Evolutionary conservation across 2,329 filamentous ascomycete genomes (phyloP).

Genomic region (Neobulgaria alba): DNA sequence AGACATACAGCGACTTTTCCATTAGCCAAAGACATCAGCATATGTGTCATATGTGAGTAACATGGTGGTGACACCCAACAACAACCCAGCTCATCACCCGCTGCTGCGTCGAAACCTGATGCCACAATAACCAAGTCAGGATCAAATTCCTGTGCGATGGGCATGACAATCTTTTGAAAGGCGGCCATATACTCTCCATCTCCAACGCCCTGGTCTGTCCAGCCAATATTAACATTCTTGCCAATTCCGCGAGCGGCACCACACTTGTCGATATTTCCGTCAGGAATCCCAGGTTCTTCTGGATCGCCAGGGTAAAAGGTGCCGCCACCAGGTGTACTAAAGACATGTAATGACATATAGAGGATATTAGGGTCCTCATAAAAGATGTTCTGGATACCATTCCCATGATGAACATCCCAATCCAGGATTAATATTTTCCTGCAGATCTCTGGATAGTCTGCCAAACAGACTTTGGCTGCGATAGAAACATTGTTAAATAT

Average conservation of each 20-base stretch:
- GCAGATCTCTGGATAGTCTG: conserved; percentile 69
- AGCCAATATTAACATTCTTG: conserved; percentile 59
- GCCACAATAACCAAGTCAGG: conserved; percentile 94
- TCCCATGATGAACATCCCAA: conserved; percentile 78
- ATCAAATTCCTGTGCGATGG: conserved; percentile 85
- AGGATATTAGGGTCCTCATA: conserved; percentile 91
- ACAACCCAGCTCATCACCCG: conserved; percentile 83
- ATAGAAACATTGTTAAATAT: conserved; percentile 97
- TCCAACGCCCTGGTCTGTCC: conserved; percentile 71
- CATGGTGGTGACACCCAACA: conserved; percentile 87
- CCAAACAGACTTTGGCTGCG: conserved; percentile 79
- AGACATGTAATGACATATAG: conserved; percentile 92
- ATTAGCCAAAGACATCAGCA: conserved; percentile 90
- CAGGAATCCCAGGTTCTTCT: conserved; percentile 50
- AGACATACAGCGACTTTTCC: conserved; percentile 89
- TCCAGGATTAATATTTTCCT: conserved; percentile 89
- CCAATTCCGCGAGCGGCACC: conserved; percentile 47
- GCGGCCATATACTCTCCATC: conserved; percentile 96
- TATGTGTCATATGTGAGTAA: conserved; percentile 98
- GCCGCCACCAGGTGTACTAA: conserved; percentile 69
- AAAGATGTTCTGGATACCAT: conserved; percentile 93
- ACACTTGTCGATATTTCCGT: conserved; percentile 53
- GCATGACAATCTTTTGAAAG: conserved; percentile 94
- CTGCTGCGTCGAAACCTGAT: conserved; percentile 91
- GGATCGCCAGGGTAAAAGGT: conserved; percentile 73